Evolutionary conservation across 495 filamentous ascomycete genomes (phyloP).

Genomic region (Annulohypoxylon maeteangense): DNA sequence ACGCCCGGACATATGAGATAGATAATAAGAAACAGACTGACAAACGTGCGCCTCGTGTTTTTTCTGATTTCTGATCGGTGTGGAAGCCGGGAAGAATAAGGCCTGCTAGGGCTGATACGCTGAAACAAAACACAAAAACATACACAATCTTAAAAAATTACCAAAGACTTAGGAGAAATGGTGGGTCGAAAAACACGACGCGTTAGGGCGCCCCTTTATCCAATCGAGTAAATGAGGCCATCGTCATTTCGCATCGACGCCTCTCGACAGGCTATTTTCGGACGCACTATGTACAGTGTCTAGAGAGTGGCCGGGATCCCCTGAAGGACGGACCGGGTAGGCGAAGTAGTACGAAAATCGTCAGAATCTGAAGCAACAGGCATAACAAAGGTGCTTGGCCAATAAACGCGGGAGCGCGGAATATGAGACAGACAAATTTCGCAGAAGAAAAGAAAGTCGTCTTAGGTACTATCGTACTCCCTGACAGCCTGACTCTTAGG

Average conservation of each 20-base stretch:
- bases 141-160: conserved; percentile 6
- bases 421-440: conserved; percentile 40
- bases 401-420: conserved; percentile 23
- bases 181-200: conserved; percentile 24
- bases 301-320: conserved; percentile 34
- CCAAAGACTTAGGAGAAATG: conserved; percentile 4
- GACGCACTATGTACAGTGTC: conserved; percentile 27
- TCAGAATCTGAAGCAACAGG: conserved; percentile 41
- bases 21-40: background rate
- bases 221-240: conserved; percentile 32
- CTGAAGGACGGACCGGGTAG: conserved; percentile 15
- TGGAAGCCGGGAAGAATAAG: background rate
- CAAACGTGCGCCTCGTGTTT: background rate
- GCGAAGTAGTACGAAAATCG: conserved; percentile 28
- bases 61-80: background rate
- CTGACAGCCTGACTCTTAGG: conserved; percentile 3
- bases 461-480: too few species aligned
- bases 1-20: background rate
- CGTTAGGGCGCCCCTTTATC: conserved; percentile 34
- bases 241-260: conserved; percentile 40
- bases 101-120: background rate
- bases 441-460: background rate
- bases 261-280: conserved; percentile 33
- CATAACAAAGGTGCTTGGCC: conserved; percentile 17
- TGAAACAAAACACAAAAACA: conserved; percentile 7